phyloP scores from a whole-genome alignment of 345 rosid genomes.

The Orychophragmus violaceus region DNA sequence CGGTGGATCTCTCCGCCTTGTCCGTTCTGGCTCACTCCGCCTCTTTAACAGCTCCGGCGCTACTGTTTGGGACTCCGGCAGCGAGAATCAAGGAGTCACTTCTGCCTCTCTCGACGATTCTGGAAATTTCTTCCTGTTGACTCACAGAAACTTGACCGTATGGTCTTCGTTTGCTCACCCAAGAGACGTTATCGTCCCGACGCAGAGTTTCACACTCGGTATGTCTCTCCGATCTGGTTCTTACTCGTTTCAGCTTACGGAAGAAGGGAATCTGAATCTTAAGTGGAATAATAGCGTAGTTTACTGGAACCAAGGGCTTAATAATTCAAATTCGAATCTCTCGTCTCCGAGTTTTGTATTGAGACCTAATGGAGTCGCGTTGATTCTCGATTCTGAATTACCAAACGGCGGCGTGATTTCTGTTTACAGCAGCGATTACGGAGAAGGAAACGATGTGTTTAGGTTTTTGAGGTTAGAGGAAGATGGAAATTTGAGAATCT shows the following conservation, averaged over 20 bases:
- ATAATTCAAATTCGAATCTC: conserved; percentile 39
- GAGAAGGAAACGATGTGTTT: conserved; percentile 40
- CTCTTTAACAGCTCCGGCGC: conserved; percentile 55
- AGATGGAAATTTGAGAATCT: conserved; percentile 67
- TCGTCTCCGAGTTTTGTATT: conserved; percentile 42
- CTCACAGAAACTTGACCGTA: not conserved
- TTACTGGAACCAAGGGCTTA: conserved; percentile 50
- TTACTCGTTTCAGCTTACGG: conserved; percentile 38
- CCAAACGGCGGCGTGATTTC: conserved; percentile 26
- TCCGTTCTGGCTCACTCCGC: conserved; percentile 45
- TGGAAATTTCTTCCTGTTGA: conserved; percentile 40
- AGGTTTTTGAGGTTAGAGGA: conserved; percentile 51
- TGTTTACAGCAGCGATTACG: conserved; percentile 50
- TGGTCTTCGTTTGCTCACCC: conserved; percentile 71
- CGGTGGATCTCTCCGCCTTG: conserved; percentile 39
- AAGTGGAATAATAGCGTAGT: conserved; percentile 41
- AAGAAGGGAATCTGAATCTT: conserved; percentile 44
- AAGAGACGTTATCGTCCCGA: conserved; percentile 38
- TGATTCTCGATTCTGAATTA: conserved; percentile 36
- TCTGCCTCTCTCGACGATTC: conserved; percentile 48
- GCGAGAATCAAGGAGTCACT: conserved; percentile 35
- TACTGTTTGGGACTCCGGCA: conserved; percentile 50
- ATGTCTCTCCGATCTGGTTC: conserved; percentile 38
- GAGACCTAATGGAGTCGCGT: conserved; percentile 40
- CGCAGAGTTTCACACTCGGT: conserved; percentile 37